Conservation (phyloP, 345 rosid genomes). For the Moringa oleifera region DNA sequence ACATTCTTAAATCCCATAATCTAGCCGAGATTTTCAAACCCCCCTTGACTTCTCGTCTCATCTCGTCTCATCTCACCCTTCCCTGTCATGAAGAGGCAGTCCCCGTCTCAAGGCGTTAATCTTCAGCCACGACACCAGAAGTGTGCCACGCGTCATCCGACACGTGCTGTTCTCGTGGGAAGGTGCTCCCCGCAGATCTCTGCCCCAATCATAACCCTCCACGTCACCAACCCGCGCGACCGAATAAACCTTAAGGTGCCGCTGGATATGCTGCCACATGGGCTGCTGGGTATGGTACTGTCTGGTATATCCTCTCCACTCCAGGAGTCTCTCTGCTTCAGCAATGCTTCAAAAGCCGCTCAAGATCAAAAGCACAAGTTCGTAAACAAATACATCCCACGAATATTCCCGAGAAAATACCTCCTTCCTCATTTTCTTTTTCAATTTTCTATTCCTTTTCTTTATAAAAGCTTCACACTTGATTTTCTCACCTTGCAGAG, state of each 20-base stretch:
- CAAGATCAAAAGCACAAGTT: not conserved
- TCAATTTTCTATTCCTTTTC: not conserved
- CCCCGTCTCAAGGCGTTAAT: not conserved
- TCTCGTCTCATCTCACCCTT: too few relatives aligned
- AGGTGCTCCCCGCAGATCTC: too few relatives aligned
- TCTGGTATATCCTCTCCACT: slow-evolving; percentile 25
- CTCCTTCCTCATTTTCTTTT: not conserved
- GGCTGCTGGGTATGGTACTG: slow-evolving; percentile 6
- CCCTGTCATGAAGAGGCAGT: slow-evolving; percentile 19
- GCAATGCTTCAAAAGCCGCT: not conserved
- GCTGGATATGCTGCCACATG: slow-evolving; percentile 37
- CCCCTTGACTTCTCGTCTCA: not conserved
- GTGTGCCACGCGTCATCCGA: too few relatives aligned
- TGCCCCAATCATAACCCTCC: slow-evolving; percentile 15
- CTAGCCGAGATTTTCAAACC: too few relatives aligned
- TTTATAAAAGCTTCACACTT: not conserved
- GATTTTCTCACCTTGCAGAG: not conserved
- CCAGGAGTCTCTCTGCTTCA: not conserved
- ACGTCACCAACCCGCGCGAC: not conserved
- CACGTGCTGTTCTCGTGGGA: too few relatives aligned
- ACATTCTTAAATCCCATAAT: too few relatives aligned
- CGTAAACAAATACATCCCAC: not conserved
- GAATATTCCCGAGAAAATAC: slow-evolving; percentile 38
- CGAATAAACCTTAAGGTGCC: slow-evolving; percentile 32
- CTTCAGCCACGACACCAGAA: too few relatives aligned